Percentiles rank a stretch among this genome's conserved stretches.
Evolutionary conservation across 805 yeast species (phyloP).

Genomic region (Candida sanyiensis): DNA sequence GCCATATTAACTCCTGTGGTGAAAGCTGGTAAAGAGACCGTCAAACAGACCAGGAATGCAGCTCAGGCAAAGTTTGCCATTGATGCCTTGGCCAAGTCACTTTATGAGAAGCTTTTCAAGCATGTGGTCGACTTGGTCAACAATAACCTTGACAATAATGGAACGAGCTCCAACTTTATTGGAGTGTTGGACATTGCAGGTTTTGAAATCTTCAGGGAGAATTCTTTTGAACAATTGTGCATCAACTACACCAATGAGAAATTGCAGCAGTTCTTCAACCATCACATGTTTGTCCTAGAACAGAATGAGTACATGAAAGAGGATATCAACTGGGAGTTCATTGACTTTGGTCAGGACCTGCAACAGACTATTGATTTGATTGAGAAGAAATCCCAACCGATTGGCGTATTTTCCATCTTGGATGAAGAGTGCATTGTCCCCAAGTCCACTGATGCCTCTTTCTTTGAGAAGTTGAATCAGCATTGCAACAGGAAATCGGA

Average conservation of each 20-base stretch:
- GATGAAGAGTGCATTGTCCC: constrained; percentile 97
- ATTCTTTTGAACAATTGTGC: constrained; percentile 95
- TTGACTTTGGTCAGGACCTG: constrained; percentile 91
- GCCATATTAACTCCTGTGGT: constrained; percentile 74
- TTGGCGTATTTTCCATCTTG: constrained; percentile 79
- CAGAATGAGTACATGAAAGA: constrained; percentile 93
- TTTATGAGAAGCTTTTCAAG: constrained; percentile 81
- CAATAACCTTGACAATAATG: constrained; percentile 47
- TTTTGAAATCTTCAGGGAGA: constrained; percentile 89
- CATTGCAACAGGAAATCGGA: constrained; percentile 51
- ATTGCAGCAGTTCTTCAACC: constrained; percentile 95
- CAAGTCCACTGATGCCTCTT: constrained; percentile 75
- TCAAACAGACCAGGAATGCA: constrained; percentile 72
- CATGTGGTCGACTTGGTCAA: constrained; percentile 74
- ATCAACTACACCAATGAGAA: constrained; percentile 97
- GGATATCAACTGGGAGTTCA: constrained; percentile 92
- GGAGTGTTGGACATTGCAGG: constrained; percentile 98
- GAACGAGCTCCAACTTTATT: constrained; percentile 52
- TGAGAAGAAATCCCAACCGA: constrained; percentile 64
- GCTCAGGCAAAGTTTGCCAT: constrained; percentile 73
- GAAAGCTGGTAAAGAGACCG: constrained; percentile 85
- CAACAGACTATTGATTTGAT: constrained; percentile 93
- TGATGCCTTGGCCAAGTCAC: constrained; percentile 81
- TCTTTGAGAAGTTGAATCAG: constrained; percentile 68
- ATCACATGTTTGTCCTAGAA: constrained; percentile 94